Conservation (phyloP, 768 basidiomycete species). For the Crassisporium funariophilum region DNA sequence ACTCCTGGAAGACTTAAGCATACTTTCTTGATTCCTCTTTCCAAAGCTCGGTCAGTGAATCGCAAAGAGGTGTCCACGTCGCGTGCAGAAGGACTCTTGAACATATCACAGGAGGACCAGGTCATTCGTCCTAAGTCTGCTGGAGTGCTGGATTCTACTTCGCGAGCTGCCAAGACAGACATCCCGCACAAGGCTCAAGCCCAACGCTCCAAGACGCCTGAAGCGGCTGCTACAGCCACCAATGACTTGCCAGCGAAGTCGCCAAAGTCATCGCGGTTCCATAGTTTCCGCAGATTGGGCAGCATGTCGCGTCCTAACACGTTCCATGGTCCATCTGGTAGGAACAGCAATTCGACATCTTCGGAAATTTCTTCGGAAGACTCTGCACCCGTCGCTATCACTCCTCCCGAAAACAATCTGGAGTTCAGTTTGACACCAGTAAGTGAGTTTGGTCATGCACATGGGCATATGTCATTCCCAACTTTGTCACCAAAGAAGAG, state of each 20-base stretch:
- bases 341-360: slow-evolving; percentile 60
- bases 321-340: slow-evolving; percentile 37
- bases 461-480: slow-evolving; percentile 45
- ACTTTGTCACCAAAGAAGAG: slow-evolving; percentile 55
- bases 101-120: slow-evolving; percentile 1
- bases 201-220: slow-evolving; percentile 10
- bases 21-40: slow-evolving; percentile 36
- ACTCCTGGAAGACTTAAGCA: slow-evolving; percentile 31
- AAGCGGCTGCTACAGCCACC: slow-evolving; percentile 46
- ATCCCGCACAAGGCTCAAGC: background rate
- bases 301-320: slow-evolving; percentile 36
- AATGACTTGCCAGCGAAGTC: slow-evolving; percentile 36
- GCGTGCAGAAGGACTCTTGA: slow-evolving; percentile 1
- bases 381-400: slow-evolving; percentile 58
- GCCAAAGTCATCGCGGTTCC: slow-evolving; percentile 48
- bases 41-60: slow-evolving; percentile 25
- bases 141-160: slow-evolving; percentile 6
- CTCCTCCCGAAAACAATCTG: slow-evolving; percentile 52
- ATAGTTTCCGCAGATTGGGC: slow-evolving; percentile 49
- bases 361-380: slow-evolving; percentile 72
- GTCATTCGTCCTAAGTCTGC: slow-evolving; percentile 15
- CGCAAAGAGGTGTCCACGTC: slow-evolving; percentile 25
- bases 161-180: background rate
- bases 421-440: slow-evolving; percentile 34
- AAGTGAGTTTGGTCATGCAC: slow-evolving; percentile 31